phyloP scores from a whole-genome alignment of 495 filamentous ascomycete species.

The Entonaema liquescens region DNA sequence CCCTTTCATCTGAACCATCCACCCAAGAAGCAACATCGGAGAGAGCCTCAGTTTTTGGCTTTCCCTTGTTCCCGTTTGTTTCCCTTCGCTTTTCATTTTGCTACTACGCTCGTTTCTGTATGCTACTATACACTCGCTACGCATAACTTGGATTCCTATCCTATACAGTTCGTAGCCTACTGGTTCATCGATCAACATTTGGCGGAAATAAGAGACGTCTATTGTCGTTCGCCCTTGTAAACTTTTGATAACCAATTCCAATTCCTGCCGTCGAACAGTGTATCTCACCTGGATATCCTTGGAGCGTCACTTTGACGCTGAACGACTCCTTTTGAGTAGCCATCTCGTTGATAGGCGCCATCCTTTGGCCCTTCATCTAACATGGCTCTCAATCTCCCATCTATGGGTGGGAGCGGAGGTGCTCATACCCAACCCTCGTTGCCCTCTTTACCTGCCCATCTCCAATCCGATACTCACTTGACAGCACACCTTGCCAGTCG shows the following conservation, averaged over 20 bases:
- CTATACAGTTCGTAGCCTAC: constrained; percentile 12
- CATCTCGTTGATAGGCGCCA: constrained; percentile 37
- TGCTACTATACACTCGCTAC: constrained; percentile 44
- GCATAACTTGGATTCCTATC: constrained; percentile 29
- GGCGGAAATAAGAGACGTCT: constrained; percentile 3
- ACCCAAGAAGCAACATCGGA: constrained; percentile 24
- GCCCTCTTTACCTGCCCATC: constrained; percentile 85
- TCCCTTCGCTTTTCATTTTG: constrained; percentile 37
- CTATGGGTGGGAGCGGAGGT: constrained; percentile 58
- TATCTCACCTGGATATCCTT: neutral
- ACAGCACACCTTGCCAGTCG: constrained; percentile 96
- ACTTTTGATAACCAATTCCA: constrained; percentile 12
- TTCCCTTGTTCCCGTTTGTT: constrained; percentile 31
- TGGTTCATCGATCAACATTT: neutral
- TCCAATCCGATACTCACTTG: constrained; percentile 95
- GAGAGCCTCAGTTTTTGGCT: constrained; percentile 37
- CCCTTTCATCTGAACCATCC: constrained; percentile 35
- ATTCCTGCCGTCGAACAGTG: constrained; percentile 8
- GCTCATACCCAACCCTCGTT: constrained; percentile 90
- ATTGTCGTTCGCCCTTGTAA: constrained; percentile 29
- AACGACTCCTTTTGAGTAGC: constrained; percentile 22
- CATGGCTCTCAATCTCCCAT: constrained; percentile 58
- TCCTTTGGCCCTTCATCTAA: constrained; percentile 43
- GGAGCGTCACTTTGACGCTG: constrained; percentile 23
- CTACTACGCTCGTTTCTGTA: constrained; percentile 46